A percentile compares a stretch with the other conserved stretches of the same genome.
Evolutionary conservation across 257 asterid genomes (phyloP).

Genomic region (Scutellaria galericulata): DNA sequence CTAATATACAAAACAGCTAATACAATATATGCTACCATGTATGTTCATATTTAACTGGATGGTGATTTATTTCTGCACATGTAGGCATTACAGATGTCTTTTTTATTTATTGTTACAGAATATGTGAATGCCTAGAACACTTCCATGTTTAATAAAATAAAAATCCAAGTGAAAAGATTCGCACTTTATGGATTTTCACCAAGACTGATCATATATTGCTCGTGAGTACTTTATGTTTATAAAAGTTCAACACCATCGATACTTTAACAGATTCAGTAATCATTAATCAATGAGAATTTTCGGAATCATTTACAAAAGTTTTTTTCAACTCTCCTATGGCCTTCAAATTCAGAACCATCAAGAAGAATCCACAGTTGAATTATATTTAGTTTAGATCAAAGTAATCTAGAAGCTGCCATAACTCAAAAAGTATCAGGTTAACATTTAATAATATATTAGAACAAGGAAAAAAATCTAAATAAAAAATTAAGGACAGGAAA

Average conservation of each 20-base stretch:
- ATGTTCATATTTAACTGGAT: too few relatives aligned
- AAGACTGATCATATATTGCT: neutral
- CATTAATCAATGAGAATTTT: conserved; percentile 1
- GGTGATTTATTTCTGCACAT: neutral
- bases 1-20: too few relatives aligned
- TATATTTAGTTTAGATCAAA: neutral
- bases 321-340: neutral
- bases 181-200: neutral
- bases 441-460: neutral
- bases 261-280: neutral
- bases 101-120: neutral
- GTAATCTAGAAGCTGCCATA: conserved; percentile 6
- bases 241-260: neutral
- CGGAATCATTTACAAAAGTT: neutral
- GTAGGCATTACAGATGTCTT: neutral
- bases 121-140: neutral
- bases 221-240: too few relatives aligned
- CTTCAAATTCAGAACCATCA: conserved; percentile 2
- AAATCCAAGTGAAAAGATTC: neutral
- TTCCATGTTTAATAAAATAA: neutral
- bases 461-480: neutral
- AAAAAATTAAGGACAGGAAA: conserved; percentile 7
- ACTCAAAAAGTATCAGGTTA: neutral
- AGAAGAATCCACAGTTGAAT: neutral
- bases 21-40: too few relatives aligned